Evolutionary conservation across 305 asterid species (phyloP), one percentile per base, ranked within the genome.

Genomic region (Ilex paraguariensis): DNA sequence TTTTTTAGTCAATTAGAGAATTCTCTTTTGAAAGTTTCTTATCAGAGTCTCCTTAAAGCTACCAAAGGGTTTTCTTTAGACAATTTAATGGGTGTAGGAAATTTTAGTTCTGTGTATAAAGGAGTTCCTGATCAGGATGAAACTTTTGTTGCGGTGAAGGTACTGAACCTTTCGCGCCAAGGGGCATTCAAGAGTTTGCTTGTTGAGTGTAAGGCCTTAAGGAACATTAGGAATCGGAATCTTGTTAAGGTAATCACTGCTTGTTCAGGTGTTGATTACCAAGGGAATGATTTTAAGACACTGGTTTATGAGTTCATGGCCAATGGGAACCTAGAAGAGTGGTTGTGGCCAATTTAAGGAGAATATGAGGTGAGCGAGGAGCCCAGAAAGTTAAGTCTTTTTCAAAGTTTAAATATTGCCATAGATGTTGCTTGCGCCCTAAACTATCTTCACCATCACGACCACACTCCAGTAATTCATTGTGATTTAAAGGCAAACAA

Each of bases 401-500:
- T 45, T 49, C 63, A 74, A 49, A 77, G 82, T 54, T 57, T 77
- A 10, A 65, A 59, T 39, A 65, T 77, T 58, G 75, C 73, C 3
- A 55, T 61, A 39, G 79, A 73, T 55, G 73, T 77, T 13, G 82
- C 77, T 50, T 61, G 31, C 31, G 82, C 75, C 31, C 50, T 73
- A 28, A 73, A 73, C 52, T 77, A 73, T 67, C 75, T 73, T n/a
- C 82, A 77, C 10, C 49, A 64, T 13, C 57, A 67, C 2, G 64
- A 66, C 48, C 72, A 64, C 15, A 66, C 21, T 52, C 58, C 69
- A 40, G n/a, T 73, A 36, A 67, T 77, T 45, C 82, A 77, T 33
- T 61, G 77, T 58, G 82, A 77, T 60, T 15, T 77, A 36, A 73
- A 74, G 53, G 76, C 76, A 16, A 59, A 68, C 16, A 73, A 73